Evolutionary conservation across 345 rosid species (phyloP), one percentile per base, ranked within the genome.

Genomic region (Pugionium cornutum): DNA sequence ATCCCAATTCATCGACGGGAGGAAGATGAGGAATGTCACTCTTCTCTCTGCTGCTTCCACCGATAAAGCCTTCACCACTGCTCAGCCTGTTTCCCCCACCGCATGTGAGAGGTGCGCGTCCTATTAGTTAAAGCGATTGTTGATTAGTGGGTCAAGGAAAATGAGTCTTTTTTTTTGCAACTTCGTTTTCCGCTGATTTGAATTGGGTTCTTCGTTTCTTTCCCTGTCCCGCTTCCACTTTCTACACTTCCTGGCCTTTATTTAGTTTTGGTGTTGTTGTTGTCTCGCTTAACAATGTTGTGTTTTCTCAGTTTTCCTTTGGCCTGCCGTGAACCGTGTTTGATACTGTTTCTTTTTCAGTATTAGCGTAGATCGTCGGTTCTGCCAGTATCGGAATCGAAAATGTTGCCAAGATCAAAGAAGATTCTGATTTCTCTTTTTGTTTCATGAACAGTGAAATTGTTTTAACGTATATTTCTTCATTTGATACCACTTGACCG

Each of bases 21-120:
- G 46, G 60, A 68, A 56, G 33, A 52, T 25, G 65, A 62, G 66
- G 6, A 74, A 57, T 74, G 74, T 59, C 53, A 62, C 48, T 68
- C 47, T 67, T 50, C 28, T 55, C 48, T 10, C 74, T 0, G 47
- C 78, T 64, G 72, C 72, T 28, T 64, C 75, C 31, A 69, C 67
- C 1, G 67, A 69, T 45, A 75, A 69, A 44, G 36, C 58, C 8
- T 4, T 58, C 45, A 64, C 63, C 26, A 6, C 75, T 25, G 9
- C 18, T 53, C 75, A 69, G 1, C 27, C 78, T 63, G 43, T 68
- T 3, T 33, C 71, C 2, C 6, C 63, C 3, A 52, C 29, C 10
- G 51, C 63, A 1, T 10, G 30, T 56, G 70, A 64, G 7, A 64
- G 58, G 78, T 69, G 34, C 25, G 62, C 18, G 62, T 57, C 53